Evolutionary conservation across 2,329 filamentous ascomycete species (phyloP).

Genomic region (Xylaria sp.): DNA sequence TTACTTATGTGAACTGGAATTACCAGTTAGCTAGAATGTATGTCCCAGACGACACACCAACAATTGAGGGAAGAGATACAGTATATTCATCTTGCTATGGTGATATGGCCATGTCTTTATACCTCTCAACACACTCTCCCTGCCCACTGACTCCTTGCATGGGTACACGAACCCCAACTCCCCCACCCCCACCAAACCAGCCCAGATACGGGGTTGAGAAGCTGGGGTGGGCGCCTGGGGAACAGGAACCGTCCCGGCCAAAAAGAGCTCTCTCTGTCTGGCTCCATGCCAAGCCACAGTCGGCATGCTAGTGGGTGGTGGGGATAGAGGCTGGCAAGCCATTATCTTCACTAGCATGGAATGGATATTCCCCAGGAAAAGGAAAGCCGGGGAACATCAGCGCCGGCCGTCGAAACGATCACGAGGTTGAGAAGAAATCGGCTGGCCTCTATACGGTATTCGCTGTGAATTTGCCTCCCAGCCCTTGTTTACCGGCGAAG

Average conservation of each 20-base stretch:
- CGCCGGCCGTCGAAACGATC: neutral
- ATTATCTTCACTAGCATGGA: no score
- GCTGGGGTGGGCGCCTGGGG: neutral
- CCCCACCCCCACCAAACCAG: no score
- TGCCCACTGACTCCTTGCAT: neutral
- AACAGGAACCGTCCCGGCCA: neutral
- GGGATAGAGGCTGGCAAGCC: neutral
- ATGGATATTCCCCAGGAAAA: neutral
- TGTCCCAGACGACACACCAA: neutral
- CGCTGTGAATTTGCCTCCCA: neutral
- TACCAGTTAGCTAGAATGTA: neutral
- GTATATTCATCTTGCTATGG: neutral
- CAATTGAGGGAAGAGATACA: neutral
- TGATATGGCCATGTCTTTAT: constrained; percentile 18
- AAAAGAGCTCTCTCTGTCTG: neutral
- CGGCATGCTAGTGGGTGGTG: neutral
- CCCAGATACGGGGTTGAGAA: constrained; percentile 13
- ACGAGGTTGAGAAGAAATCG: neutral
- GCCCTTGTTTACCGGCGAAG: constrained; percentile 10
- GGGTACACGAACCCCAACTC: neutral
- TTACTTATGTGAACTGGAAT: neutral
- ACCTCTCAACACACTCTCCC: neutral
- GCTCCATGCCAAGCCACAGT: constrained; percentile 5
- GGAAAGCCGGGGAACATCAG: neutral
- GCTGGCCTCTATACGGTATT: neutral